These are phyloP conservation scores for Melaleuca alternifolia DNA, from an alignment of 345 rosid species.

Conservation along the genomic window DNA sequence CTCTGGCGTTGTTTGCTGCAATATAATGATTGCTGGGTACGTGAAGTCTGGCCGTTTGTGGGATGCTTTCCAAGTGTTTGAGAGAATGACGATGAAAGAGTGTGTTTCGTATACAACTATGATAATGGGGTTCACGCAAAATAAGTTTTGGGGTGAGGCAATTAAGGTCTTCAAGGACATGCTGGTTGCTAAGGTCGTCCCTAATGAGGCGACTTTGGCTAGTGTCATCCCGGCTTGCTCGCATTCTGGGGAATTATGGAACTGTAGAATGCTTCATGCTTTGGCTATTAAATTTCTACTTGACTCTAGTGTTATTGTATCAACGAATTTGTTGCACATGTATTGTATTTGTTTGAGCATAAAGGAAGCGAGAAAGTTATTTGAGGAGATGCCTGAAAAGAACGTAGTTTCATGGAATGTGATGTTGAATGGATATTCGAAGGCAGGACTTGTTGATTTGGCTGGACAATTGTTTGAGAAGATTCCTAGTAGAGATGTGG, in stretches of 20 bases:
- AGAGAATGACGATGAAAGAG: constrained; percentile 42
- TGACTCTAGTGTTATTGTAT: constrained; percentile 34
- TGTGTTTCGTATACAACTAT: constrained; percentile 60
- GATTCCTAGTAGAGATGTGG: constrained; percentile 53
- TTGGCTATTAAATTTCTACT: constrained; percentile 40
- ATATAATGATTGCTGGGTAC: constrained; percentile 58
- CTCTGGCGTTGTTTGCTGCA: constrained; percentile 45
- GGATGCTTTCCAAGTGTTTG: constrained; percentile 55
- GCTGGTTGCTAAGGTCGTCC: constrained; percentile 33
- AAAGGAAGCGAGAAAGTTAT: constrained; percentile 44
- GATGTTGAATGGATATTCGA: constrained; percentile 75
- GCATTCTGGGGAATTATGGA: constrained; percentile 40
- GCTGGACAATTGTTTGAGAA: constrained; percentile 49
- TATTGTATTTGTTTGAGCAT: constrained; percentile 49
- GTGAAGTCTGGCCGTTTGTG: constrained; percentile 28
- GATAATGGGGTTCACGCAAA: constrained; percentile 57
- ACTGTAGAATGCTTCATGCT: constrained; percentile 54
- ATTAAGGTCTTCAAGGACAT: constrained; percentile 45
- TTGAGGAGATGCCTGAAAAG: constrained; percentile 57
- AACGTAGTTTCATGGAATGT: constrained; percentile 76
- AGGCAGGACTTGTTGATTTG: constrained; percentile 48
- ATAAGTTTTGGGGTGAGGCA: constrained; percentile 33
- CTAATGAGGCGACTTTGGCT: constrained; percentile 52
- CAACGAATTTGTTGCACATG: constrained; percentile 61
- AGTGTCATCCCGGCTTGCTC: constrained; percentile 46